Evolutionary conservation across 192 early-diverging fungal species (phyloP).

Genomic region (Coemansia sp.): DNA sequence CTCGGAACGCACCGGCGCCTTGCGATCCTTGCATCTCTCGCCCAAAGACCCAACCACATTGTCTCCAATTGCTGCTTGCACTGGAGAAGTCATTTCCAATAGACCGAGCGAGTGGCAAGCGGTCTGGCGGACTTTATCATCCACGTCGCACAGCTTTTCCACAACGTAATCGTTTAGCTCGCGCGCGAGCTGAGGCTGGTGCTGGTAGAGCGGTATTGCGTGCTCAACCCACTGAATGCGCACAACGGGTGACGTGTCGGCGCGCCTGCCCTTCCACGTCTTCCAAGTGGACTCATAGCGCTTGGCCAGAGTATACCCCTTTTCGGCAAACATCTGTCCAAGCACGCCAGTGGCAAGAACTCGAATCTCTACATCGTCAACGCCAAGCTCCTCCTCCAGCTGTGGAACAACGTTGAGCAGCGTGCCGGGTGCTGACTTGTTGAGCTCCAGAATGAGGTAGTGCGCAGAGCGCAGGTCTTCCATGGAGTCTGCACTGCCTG

Average conservation of each 20-base stretch:
- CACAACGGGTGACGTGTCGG: conserved; percentile 66
- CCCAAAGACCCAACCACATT: conserved; percentile 58
- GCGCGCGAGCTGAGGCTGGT: conserved; percentile 65
- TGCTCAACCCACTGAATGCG: conserved; percentile 74
- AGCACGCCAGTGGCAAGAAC: conserved; percentile 70
- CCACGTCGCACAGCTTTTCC: conserved; percentile 79
- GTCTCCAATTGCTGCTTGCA: conserved; percentile 55
- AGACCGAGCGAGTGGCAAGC: conserved; percentile 64
- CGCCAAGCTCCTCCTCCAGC: conserved; percentile 84
- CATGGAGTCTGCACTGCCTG: conserved; percentile 31
- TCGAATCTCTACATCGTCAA: conserved; percentile 74
- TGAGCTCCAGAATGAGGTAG: conserved; percentile 75
- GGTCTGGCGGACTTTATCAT: conserved; percentile 83
- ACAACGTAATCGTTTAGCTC: conserved; percentile 65
- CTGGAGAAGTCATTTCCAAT: conserved; percentile 59
- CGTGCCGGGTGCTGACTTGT: conserved; percentile 66
- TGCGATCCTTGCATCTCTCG: conserved; percentile 86
- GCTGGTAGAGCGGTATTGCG: conserved; percentile 57
- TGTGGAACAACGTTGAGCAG: conserved; percentile 89
- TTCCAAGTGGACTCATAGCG: conserved; percentile 79
- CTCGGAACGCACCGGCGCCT: conserved; percentile 67
- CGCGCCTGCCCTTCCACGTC: conserved; percentile 74
- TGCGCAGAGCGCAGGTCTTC: conserved; percentile 66
- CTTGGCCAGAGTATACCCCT: conserved; percentile 60
- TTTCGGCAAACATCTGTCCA: conserved; percentile 86